Evolutionary conservation across 129 eudicot genomes (phyloP).

Genomic region (Kitagawia praeruptora): DNA sequence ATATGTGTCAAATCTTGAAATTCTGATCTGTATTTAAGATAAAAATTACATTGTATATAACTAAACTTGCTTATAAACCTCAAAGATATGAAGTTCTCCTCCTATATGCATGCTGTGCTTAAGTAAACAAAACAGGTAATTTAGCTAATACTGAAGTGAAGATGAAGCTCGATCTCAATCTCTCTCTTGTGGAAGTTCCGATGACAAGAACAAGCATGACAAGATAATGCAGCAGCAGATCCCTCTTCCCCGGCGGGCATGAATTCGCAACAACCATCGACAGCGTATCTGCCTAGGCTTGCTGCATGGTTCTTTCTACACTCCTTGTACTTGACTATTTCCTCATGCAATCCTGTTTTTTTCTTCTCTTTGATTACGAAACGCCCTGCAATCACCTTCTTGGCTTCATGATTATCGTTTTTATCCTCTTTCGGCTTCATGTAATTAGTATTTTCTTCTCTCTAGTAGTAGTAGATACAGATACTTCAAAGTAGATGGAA

Average conservation of each 20-base stretch:
- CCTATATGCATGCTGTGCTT: not conserved
- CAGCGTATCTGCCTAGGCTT: slow-evolving; percentile 2
- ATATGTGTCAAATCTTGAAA: not conserved
- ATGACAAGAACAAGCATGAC: slow-evolving; percentile 19
- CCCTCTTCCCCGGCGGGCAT: slow-evolving; percentile 16
- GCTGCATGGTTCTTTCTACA: slow-evolving; percentile 19
- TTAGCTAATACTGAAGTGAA: not conserved
- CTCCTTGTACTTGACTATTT: slow-evolving; percentile 10
- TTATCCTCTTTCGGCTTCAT: slow-evolving; percentile 1
- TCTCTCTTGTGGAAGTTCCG: slow-evolving; percentile 14
- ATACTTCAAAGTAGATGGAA: no score
- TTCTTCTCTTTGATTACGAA: not conserved
- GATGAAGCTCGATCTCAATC: not conserved
- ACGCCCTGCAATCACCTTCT: not conserved
- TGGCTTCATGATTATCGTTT: slow-evolving; percentile 2
- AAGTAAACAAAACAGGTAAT: not conserved
- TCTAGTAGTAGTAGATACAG: not conserved
- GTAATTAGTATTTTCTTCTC: no score
- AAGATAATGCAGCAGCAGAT: not conserved
- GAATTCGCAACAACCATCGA: slow-evolving; percentile 19
- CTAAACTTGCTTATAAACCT: not conserved
- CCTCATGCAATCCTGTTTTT: not conserved
- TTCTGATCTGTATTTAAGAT: not conserved
- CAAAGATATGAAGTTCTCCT: no score
- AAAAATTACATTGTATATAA: not conserved